A percentile compares a stretch with the other conserved stretches of the same genome.
Evolutionary conservation across 2,329 filamentous ascomycete genomes (phyloP).

Genomic region (Trichoderma sp.): DNA sequence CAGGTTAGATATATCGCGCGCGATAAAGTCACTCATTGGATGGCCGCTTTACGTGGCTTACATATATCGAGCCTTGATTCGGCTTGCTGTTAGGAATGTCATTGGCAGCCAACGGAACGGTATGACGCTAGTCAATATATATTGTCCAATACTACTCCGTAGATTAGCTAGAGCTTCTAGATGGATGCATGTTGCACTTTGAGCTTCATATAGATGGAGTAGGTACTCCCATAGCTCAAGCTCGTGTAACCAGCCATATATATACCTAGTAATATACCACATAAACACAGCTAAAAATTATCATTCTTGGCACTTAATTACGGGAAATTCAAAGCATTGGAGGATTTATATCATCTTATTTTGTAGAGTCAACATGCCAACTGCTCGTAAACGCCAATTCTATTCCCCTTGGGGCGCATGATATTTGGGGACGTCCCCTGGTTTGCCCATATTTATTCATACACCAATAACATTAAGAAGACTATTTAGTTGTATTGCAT

Average conservation of each 20-base stretch:
- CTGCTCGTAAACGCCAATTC: slow-evolving; percentile 19
- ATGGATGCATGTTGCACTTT: neutral
- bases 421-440: slow-evolving; percentile 1
- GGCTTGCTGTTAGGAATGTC: neutral
- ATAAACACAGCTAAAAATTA: neutral
- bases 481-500: slow-evolving; percentile 90
- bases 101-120: neutral
- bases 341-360: neutral
- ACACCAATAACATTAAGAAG: slow-evolving; percentile 33
- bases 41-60: neutral
- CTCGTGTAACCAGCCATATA: neutral
- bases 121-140: neutral
- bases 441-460: slow-evolving; percentile 30
- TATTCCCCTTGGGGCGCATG: slow-evolving; percentile 20
- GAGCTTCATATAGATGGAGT: neutral
- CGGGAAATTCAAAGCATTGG: neutral
- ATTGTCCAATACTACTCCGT: neutral
- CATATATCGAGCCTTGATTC: neutral
- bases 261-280: neutral
- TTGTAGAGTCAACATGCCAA: neutral
- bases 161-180: neutral
- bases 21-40: neutral
- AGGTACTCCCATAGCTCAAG: neutral
- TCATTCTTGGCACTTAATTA: neutral
- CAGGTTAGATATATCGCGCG: neutral